Conservation (phyloP, 2,329 filamentous ascomycete genomes). For the Berkeleyomyces rouxiae region DNA sequence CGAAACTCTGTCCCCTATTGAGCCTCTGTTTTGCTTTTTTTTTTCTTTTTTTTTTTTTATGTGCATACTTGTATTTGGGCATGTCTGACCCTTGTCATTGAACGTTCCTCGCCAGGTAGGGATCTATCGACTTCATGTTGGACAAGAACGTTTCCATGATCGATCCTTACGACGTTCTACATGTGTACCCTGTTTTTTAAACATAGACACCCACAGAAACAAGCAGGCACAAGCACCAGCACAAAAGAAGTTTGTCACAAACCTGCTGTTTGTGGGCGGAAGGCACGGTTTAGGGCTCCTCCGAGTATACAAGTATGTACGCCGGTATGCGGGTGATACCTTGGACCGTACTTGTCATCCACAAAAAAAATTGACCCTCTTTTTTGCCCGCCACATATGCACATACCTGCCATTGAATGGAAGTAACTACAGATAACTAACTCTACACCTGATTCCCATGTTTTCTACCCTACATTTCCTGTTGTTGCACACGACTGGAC, state of each 20-base stretch:
- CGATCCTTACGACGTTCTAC: neutral
- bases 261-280: neutral
- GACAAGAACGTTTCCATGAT: neutral
- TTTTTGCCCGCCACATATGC: too few relatives aligned
- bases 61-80: too few relatives aligned
- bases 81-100: neutral
- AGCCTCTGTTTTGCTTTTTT: too few relatives aligned
- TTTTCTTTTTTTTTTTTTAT: neutral
- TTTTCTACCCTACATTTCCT: neutral
- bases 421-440: neutral
- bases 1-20: too few relatives aligned
- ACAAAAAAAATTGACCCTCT: too few relatives aligned
- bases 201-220: too few relatives aligned
- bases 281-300: neutral
- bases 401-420: too few relatives aligned
- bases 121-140: neutral
- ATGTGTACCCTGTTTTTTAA: too few relatives aligned
- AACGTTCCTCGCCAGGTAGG: neutral
- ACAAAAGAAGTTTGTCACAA: neutral
- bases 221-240: too few relatives aligned
- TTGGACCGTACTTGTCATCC: too few relatives aligned
- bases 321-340: too few relatives aligned
- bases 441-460: neutral
- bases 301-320: too few relatives aligned
- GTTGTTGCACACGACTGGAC: neutral